Evolutionary conservation across 2,329 filamentous ascomycete species (phyloP).

Genomic region (Pestalotiopsis sp.): DNA sequence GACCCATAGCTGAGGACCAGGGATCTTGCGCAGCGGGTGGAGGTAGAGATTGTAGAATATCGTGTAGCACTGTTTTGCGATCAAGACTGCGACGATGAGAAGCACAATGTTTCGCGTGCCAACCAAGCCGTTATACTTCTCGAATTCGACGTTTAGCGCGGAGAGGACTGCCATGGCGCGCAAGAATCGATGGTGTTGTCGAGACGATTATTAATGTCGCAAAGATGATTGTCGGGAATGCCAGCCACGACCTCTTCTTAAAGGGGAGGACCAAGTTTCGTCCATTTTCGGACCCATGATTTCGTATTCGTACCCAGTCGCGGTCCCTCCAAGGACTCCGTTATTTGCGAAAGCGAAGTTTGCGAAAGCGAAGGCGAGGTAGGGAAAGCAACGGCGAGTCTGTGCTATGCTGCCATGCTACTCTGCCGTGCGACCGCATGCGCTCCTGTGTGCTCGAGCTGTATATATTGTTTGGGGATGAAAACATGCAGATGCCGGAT

Average conservation of each 20-base stretch:
- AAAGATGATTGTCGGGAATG: not conserved
- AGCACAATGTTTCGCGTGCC: not conserved
- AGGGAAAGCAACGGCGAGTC: too few species aligned
- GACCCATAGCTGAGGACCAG: constrained; percentile 18
- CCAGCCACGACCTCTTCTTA: not conserved
- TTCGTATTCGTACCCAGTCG: not conserved
- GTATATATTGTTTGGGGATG: too few species aligned
- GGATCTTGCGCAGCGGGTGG: constrained; percentile 7
- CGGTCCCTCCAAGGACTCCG: too few species aligned
- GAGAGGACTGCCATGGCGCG: not conserved
- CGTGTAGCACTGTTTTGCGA: constrained; percentile 16
- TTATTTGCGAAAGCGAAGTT: too few species aligned
- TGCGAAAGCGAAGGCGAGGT: too few species aligned
- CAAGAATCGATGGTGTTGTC: not conserved
- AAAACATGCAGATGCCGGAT: too few species aligned
- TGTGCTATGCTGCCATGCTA: too few species aligned
- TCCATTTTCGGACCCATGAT: not conserved
- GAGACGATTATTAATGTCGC: not conserved
- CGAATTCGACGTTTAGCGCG: not conserved
- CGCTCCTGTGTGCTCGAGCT: too few species aligned
- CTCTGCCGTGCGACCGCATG: too few species aligned
- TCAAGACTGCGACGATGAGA: constrained; percentile 1
- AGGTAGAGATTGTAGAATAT: constrained; percentile 12
- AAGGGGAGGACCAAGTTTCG: not conserved
- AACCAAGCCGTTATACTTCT: not conserved